Base-by-base conservation (phyloP, 108 stramenopile species). In the Cyclostephanos tholiformis region DNA sequence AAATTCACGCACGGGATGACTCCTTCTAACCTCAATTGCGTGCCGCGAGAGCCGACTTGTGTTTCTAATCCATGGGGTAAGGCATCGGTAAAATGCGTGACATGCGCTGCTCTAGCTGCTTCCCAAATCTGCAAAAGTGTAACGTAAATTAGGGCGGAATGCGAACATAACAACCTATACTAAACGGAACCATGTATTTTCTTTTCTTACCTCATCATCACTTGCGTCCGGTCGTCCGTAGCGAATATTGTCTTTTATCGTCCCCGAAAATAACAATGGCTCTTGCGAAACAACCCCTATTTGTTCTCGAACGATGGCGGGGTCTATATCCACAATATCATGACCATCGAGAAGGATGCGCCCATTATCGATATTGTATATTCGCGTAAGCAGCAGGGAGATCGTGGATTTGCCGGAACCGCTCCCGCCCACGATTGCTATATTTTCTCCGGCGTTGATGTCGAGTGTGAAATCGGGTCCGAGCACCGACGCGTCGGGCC, bases 221-320 rank as follows among this genome's bases (percentile, higher is more conserved):
- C 84, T 85, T 14, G 89, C 86, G 43, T 81, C 65, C 67, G 86
- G 75, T 35, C 67, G 55, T 16, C 94, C 95, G 71, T 97, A 97
- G 3, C 82, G 72, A 74, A 98, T 96, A 44, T 96, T 96, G 36
- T 95, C 95, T 2, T 70, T 69, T 23, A 97, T 94, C 0, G 89
- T 94, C 32, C 92, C 94, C 32, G 82, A 88, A 80, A 98, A 97
- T 27, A 98, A 85, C 12, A 92, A 76, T 29, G 96, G 94, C 65
- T 98, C 97, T 77, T 98, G 96, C 7, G 94, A 88, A 7, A 97
- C 96, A 14, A 98, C 87, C 0, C 92, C 95, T 56, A 97, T 89
- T 36, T 79, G 82, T 8, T 76, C 66, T 35, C 96, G 86, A 16
- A 97, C 68, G 29, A 80, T 65, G 67, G 79, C 53, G 69, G 89